Percentiles rank a stretch among this genome's conserved stretches.
These are phyloP conservation scores for Prunella vulgaris DNA, from an alignment of 257 asterid species.

Conservation along the genomic window DNA sequence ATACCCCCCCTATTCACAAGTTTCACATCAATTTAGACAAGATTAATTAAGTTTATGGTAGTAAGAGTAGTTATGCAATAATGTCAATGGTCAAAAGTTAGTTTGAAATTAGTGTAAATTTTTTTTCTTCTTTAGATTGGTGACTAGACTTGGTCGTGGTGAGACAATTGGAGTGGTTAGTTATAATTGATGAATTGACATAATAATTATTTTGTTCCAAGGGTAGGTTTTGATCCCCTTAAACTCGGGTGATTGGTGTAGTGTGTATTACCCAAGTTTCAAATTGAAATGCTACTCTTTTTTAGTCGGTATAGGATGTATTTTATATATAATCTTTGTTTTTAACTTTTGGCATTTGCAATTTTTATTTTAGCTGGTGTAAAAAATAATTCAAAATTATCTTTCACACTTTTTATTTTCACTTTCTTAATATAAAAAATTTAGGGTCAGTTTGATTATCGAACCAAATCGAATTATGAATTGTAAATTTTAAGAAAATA, in stretches of 20 bases:
- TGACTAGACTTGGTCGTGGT: slow-evolving; percentile 4
- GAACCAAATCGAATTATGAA: too few relatives aligned
- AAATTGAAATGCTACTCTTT: not conserved
- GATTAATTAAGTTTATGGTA: not conserved
- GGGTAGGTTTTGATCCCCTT: not conserved
- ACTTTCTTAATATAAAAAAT: too few relatives aligned
- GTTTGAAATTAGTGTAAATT: slow-evolving; percentile 10
- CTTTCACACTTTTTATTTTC: too few relatives aligned
- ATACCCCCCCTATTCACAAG: slow-evolving; percentile 18
- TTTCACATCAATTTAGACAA: slow-evolving; percentile 6
- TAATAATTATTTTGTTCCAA: not conserved
- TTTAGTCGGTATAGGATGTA: too few relatives aligned
- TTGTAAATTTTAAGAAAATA: too few relatives aligned
- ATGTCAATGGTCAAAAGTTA: slow-evolving; percentile 27
- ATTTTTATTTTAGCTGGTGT: too few relatives aligned
- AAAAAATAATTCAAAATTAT: too few relatives aligned
- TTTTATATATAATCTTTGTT: too few relatives aligned
- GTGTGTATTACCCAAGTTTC: not conserved
- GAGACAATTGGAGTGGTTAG: slow-evolving; percentile 15
- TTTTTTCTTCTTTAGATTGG: not conserved
- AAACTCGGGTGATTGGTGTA: not conserved
- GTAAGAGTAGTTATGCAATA: slow-evolving; percentile 18
- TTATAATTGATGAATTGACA: slow-evolving; percentile 7
- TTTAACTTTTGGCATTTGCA: too few relatives aligned
- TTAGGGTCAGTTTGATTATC: too few relatives aligned